Base-by-base conservation (phyloP, 139 green algal species). In the Parachlorella kessleri region DNA sequence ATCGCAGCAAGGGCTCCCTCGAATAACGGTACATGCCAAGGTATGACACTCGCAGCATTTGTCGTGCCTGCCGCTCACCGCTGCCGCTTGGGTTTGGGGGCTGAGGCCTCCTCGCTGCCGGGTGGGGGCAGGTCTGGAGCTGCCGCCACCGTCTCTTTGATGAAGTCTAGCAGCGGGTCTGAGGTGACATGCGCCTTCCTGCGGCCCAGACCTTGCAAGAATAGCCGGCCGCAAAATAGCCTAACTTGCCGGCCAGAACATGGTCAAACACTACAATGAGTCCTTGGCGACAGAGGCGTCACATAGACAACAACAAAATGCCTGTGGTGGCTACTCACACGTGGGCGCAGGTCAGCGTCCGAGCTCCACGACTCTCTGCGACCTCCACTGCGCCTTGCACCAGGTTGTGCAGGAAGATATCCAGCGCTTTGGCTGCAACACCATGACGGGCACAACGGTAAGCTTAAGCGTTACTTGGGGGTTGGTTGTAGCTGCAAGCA, bases 381-480 rank as follows among this genome's bases (percentile, higher is more conserved):
- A 95, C 72, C 1, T 86, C 78, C 2, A 81, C 70, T 0, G 91
- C 84, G 3, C 92, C 88, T 5, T 89, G 84, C 48, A 89, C 90
- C 37, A 98, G 54, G 42, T 91, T 83, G 39, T 92, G 71, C 23
- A 98, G 72, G 72, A 98, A 98, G 0, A 98, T 78, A 80, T 98
- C 95, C 81, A 98, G 83, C 0, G 95, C 95, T 90, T 97, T 90
- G 39, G 79, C 71, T 80, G 80, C 79, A 85, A 54, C 66, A 59
- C 55, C 53, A 48, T 6, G 41, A n/a, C 18, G 5, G 36, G 0
- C n/a, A n/a, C n/a, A n/a, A n/a, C n/a, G n/a, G n/a, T n/a, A n/a
- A n/a, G n/a, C n/a, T n/a, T n/a, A n/a, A n/a, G n/a, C n/a, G n/a
- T n/a, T n/a, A n/a, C n/a, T n/a, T n/a, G n/a, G n/a, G n/a, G n/a